Base-by-base conservation (phyloP, 148 eudicot species). In the Amaranthus palmeri region DNA sequence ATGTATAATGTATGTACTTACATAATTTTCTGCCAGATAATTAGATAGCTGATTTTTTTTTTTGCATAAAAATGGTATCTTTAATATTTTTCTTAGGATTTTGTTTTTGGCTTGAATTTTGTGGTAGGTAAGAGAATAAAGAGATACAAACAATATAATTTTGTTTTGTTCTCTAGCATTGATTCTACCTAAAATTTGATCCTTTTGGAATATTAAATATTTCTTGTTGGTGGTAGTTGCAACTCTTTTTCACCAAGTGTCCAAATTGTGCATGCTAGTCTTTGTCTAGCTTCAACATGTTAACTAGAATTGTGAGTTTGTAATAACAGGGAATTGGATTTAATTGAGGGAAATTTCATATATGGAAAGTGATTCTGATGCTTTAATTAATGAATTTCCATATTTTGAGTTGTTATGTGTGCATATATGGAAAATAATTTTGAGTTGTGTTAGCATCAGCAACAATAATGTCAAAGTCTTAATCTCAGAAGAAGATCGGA, bases 1-100 rank as follows among this genome's bases (percentile, higher is more conserved):
- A 43, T 41, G 5, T 52, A 70, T 74, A 61, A n/a, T 68, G 75
- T 69, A 64, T 70, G 78, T 64, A 69, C 17, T 63, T 68, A 64
- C 67, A 11, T 40, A 45, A 69, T 40, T 55, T 68, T 66, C 15
- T 49, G 56, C 59, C 56, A 13, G 18, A 54, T 63, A 52, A 17
- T 55, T 41, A 3, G 8, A 44, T 13, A 51, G 11, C 40, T 43
- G 53, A 18, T 4, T 57, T n/a, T 40, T 18, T n/a, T 25, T 25
- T 65, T 42, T 7, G 25, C 8, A 55, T 15, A 55, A 25, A 25
- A 25, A 25, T 25, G 36, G 36, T 2, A 47, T n/a, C 65, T 65
- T 15, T 9, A 4, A 58, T 47, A 48, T 36, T 4, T 71, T 61
- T 40, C 13, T 40, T 59, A 1, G 58, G 46, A 41, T 41, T 70